Evolutionary conservation across 169 alveolate genomes (phyloP), one percentile per base, ranked within the genome.

Genomic region (Eimeria tenella): DNA sequence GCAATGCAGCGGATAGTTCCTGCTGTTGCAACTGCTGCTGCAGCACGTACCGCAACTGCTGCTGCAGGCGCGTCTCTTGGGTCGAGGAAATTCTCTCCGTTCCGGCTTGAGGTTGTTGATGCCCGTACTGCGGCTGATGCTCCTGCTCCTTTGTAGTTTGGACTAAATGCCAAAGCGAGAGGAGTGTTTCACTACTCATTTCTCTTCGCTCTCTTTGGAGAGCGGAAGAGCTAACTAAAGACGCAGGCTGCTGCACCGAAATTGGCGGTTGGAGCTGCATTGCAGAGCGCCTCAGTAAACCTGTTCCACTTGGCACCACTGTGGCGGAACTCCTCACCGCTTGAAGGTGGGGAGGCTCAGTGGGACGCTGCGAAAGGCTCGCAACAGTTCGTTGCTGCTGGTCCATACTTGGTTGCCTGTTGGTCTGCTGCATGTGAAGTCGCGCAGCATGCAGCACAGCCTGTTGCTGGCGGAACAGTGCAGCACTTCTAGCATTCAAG

Each of bases 1-100:
- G n/a, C 86, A n/a, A 60, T 75, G 86, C 68, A 50, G 86, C 86
- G 53, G 86, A 75, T 75, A 60, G 62, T 23, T 75, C 86, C 86
- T 75, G 86, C 50, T 75, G 86, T 55, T 6, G 86, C 65, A 75
- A 17, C 50, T 75, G 86, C 89, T 81, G 89, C 19, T 56, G 89
- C 25, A 55, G 42, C 74, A 52, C 73, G 55, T 81, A 71, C 58
- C 25, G 89, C 6, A 56, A 52, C 56, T 81, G 89, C 74, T 56
- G 74, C 49, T 81, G 89, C 55, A 81, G 89, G 7, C 13, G 74
- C 89, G 21, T 77, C 50, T 84, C 81, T 17, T 42, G 92, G 17
- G 52, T 50, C 25, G 81, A 3, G 7, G 15, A 25, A 25, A 9
- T 50, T 42, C 68, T 19, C 25, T 13, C 65, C 42, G 63, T 84